Percentiles rank a stretch among this genome's conserved stretches.
Conservation (phyloP, 2,329 filamentous ascomycete genomes). For the Calonectria ilicicola region DNA sequence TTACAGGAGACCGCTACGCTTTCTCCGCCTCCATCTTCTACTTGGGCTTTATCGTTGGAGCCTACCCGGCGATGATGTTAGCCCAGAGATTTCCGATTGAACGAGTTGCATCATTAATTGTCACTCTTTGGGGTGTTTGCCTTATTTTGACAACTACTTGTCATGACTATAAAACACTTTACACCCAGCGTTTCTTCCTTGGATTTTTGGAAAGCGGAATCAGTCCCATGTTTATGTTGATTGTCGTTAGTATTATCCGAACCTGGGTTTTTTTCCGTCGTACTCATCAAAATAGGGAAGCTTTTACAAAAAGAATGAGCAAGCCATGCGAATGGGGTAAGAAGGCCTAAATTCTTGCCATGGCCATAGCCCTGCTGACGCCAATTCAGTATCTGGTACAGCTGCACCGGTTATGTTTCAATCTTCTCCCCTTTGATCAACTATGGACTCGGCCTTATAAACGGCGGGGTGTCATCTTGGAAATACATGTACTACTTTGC, state of each 20-base stretch:
- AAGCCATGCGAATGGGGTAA: conserved; percentile 51
- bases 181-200: conserved; percentile 65
- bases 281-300: conserved; percentile 28
- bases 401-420: conserved; percentile 56
- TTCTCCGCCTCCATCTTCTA: conserved; percentile 61
- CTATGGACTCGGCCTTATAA: conserved; percentile 60
- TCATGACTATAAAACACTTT: conserved; percentile 50
- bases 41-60: conserved; percentile 60
- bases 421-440: conserved; percentile 60
- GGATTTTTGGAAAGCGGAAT: conserved; percentile 68
- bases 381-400: conserved; percentile 51
- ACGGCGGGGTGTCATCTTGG: conserved; percentile 49
- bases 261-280: neutral
- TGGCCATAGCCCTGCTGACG: neutral
- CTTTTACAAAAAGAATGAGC: conserved; percentile 57
- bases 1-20: conserved; percentile 56
- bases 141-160: conserved; percentile 53
- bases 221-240: conserved; percentile 68
- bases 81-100: conserved; percentile 60
- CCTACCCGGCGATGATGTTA: conserved; percentile 55
- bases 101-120: conserved; percentile 52
- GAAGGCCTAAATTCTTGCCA: neutral
- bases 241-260: conserved; percentile 49
- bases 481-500: conserved; percentile 40
- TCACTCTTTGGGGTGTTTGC: conserved; percentile 49